phyloP scores from a whole-genome alignment of 2,329 filamentous ascomycete genomes.

The Calonectria hongkongensis region DNA sequence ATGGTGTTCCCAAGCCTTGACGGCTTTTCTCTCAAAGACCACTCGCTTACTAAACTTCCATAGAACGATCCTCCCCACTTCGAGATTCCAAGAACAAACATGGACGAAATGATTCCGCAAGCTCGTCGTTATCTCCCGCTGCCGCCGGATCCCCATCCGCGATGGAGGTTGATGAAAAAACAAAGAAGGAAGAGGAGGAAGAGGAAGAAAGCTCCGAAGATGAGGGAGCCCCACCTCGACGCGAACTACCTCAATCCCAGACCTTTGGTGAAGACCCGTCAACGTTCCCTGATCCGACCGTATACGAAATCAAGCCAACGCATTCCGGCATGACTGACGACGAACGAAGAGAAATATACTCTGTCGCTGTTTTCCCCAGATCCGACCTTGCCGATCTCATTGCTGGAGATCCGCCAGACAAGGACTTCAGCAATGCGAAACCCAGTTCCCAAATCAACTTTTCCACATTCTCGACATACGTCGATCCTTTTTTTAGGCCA shows the following conservation, averaged over 20 bases:
- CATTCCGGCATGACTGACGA: conserved; percentile 86
- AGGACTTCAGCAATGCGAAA: conserved; percentile 96
- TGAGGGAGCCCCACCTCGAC: conserved; percentile 76
- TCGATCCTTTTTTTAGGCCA: conserved; percentile 92
- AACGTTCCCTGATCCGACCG: conserved; percentile 91
- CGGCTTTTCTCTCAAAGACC: background rate
- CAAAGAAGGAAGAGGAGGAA: conserved; percentile 60
- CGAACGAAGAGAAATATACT: conserved; percentile 91
- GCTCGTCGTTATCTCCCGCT: conserved; percentile 76
- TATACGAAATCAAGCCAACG: conserved; percentile 92
- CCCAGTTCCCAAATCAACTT: conserved; percentile 96
- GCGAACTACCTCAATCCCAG: conserved; percentile 84
- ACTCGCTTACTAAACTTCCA: background rate
- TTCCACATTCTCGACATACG: conserved; percentile 92
- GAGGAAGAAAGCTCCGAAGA: conserved; percentile 74
- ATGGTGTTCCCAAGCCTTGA: background rate
- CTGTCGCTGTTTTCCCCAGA: conserved; percentile 88
- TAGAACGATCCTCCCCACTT: conserved; percentile 73
- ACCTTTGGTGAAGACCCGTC: conserved; percentile 95
- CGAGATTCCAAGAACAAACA: conserved; percentile 72
- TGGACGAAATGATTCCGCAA: conserved; percentile 73
- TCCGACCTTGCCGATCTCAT: conserved; percentile 89
- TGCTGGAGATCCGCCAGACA: conserved; percentile 91
- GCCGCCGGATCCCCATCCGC: conserved; percentile 70
- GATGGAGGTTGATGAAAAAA: conserved; percentile 77